Percentiles rank a stretch among this genome's conserved stretches.
Evolutionary conservation across 2,329 filamentous ascomycete species (phyloP).

Genomic region (Chaetoscypha palmicola): DNA sequence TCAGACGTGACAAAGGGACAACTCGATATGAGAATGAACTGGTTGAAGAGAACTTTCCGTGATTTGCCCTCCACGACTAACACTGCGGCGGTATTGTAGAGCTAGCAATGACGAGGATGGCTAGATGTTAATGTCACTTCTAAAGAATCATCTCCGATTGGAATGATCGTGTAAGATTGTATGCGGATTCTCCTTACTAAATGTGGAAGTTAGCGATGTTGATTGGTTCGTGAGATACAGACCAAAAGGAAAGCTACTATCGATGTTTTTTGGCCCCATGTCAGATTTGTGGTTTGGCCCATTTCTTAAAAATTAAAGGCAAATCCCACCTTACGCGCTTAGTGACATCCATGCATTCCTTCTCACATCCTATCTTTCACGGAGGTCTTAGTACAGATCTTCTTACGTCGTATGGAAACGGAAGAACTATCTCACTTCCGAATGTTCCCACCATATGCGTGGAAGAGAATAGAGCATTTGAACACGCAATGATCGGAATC

Average conservation of each 20-base stretch:
- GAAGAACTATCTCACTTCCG: background rate
- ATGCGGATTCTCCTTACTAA: background rate
- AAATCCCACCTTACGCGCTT: background rate
- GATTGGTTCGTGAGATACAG: background rate
- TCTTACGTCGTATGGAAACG: background rate
- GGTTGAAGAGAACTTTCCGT: background rate
- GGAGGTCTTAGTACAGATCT: background rate
- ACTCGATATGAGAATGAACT: background rate
- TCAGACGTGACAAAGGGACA: background rate
- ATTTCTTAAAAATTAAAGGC: background rate
- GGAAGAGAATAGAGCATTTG: background rate
- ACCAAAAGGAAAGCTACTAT: background rate
- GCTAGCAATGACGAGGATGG: too few species aligned
- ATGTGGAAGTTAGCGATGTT: background rate
- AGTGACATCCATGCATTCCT: background rate
- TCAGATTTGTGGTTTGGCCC: background rate
- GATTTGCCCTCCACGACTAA: too few species aligned
- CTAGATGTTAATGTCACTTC: too few species aligned
- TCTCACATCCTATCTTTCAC: slow-evolving; percentile 1
- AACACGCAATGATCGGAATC: too few species aligned
- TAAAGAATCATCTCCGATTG: too few species aligned
- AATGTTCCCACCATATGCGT: background rate
- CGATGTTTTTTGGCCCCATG: background rate
- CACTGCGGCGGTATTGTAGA: too few species aligned
- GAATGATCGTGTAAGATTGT: too few species aligned